Evolutionary conservation across 257 asterid species (phyloP).

Genomic region (Plectranthus barbatus): DNA sequence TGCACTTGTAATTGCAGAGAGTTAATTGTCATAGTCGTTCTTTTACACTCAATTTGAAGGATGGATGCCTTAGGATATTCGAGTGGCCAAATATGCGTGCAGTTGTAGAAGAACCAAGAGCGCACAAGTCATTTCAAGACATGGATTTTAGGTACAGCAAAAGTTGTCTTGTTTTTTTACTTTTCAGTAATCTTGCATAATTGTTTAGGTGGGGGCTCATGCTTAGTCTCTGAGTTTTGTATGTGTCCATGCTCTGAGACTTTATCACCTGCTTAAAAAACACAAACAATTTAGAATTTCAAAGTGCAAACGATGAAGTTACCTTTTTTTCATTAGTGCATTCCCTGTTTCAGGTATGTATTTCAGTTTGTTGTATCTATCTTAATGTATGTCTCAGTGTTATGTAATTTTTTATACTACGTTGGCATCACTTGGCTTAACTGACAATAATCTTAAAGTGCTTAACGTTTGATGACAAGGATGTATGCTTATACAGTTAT

Average conservation of each 20-base stretch:
- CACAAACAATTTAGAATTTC: constrained; percentile 5
- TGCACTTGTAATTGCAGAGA: background rate
- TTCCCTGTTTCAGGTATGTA: background rate
- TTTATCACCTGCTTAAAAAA: background rate
- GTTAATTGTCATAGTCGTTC: background rate
- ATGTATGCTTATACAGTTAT: no score
- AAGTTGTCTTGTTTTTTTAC: constrained; percentile 2
- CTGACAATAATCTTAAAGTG: background rate
- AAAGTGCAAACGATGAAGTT: background rate
- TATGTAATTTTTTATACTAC: background rate
- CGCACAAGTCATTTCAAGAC: constrained; percentile 94
- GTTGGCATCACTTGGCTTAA: background rate
- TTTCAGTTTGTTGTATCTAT: background rate
- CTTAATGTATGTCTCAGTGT: background rate
- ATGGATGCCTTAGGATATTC: constrained; percentile 81
- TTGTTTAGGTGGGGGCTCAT: background rate
- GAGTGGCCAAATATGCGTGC: constrained; percentile 82
- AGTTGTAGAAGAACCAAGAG: constrained; percentile 77
- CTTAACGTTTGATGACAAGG: background rate
- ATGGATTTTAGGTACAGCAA: constrained; percentile 85
- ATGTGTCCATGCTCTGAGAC: background rate
- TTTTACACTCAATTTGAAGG: constrained; percentile 40
- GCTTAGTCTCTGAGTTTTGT: background rate
- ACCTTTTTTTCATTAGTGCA: background rate
- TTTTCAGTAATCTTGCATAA: background rate